phyloP scores from a whole-genome alignment of 352 stramenopile genomes.

The Globisporangium solare region DNA sequence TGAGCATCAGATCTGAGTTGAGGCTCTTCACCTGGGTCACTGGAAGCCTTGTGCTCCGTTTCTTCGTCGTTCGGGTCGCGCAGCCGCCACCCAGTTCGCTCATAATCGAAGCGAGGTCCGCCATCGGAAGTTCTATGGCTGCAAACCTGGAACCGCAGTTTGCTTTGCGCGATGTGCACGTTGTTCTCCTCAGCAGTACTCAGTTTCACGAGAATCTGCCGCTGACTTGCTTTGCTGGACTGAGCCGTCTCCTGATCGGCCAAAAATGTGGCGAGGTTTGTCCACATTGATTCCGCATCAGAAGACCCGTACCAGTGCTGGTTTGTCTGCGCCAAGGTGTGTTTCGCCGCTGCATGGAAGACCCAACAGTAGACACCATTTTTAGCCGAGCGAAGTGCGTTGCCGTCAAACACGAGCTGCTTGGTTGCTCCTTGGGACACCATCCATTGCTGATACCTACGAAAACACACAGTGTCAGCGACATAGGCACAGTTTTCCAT shows the following conservation, averaged over 20 bases:
- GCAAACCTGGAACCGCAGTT: slow-evolving; percentile 34
- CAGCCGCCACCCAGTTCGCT: slow-evolving; percentile 38
- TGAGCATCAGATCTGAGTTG: not conserved
- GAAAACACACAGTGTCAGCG: not conserved
- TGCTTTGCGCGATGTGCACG: slow-evolving; percentile 48
- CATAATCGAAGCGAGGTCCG: slow-evolving; percentile 25
- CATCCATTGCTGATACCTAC: slow-evolving; percentile 35
- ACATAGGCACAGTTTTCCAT: not conserved
- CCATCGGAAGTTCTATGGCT: slow-evolving; percentile 6
- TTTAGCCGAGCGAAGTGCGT: slow-evolving; percentile 21
- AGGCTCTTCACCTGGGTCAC: slow-evolving; percentile 1
- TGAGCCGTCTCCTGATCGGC: not conserved
- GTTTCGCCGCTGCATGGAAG: slow-evolving; percentile 40
- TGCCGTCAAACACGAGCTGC: slow-evolving; percentile 53
- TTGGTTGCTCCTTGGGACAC: slow-evolving; percentile 11
- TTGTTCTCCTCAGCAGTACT: slow-evolving; percentile 5
- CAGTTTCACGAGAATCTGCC: slow-evolving; percentile 25
- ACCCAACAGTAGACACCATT: slow-evolving; percentile 48
- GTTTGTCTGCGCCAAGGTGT: slow-evolving; percentile 14
- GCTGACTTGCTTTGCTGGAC: slow-evolving; percentile 16
- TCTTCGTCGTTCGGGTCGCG: slow-evolving; percentile 13
- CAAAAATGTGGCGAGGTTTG: slow-evolving; percentile 4
- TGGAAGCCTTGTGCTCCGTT: not conserved
- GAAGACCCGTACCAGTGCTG: slow-evolving; percentile 5
- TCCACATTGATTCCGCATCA: slow-evolving; percentile 8